phyloP scores from a whole-genome alignment of 306 rosid species.

The Arachis stenosperma region DNA sequence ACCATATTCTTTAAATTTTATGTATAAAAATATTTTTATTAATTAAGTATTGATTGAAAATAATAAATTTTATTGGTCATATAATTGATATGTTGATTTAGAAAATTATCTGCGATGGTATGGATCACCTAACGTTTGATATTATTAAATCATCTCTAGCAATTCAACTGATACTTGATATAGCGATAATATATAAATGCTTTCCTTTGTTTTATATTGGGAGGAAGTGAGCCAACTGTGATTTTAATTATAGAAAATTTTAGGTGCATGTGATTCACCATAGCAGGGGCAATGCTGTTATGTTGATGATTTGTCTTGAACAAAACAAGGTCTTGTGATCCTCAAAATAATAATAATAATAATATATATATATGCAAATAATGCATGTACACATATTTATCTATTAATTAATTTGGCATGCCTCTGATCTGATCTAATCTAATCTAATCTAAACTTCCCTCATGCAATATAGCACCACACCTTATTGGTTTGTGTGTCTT shows the following conservation, averaged over 20 bases:
- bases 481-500: constrained; percentile 57
- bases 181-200: no score
- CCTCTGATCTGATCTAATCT: constrained; percentile 39
- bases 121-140: no score
- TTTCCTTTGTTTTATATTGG: not conserved
- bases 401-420: constrained; percentile 58
- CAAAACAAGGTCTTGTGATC: constrained; percentile 62
- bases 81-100: no score
- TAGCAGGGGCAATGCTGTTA: constrained; percentile 58
- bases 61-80: no score
- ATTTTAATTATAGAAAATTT: constrained; percentile 39
- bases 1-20: no score
- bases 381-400: no score
- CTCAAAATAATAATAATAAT: constrained; percentile 43
- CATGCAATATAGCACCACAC: constrained; percentile 49
- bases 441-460: constrained; percentile 20
- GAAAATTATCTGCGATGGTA: no score
- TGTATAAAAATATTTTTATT: no score
- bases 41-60: no score
- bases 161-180: no score
- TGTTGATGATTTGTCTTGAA: constrained; percentile 65
- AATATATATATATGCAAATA: no score
- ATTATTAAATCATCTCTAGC: no score
- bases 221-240: constrained; percentile 46
- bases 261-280: constrained; percentile 85